These are phyloP conservation scores for Stephania japonica DNA, from an alignment of 164 flowering plant genomes.

Conservation along the genomic window DNA sequence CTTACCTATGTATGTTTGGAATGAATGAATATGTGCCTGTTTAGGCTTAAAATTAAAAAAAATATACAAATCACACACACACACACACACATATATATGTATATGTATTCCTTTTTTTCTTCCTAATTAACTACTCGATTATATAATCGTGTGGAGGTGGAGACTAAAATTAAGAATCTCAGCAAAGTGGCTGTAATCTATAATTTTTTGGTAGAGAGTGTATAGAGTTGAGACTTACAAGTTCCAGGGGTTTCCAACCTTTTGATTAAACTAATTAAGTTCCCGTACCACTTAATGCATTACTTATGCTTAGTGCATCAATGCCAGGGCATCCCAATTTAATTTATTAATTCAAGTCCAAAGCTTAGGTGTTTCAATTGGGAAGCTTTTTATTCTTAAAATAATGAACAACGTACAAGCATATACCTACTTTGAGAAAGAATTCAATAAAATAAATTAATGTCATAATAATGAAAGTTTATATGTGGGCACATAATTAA, in stretches of 20 bases:
- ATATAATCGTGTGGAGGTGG: not conserved
- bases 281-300: conserved; percentile 5
- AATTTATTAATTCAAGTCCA: not conserved
- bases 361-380: conserved; percentile 6
- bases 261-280: conserved; percentile 1
- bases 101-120: not conserved
- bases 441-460: not conserved
- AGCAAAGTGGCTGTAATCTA: conserved; percentile 4
- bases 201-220: conserved; percentile 1
- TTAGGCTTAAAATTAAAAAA: too few species aligned
- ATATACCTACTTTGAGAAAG: conserved; percentile 7
- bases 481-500: not conserved
- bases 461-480: not conserved
- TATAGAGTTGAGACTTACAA: conserved; percentile 7
- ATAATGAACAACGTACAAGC: conserved; percentile 6
- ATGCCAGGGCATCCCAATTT: conserved; percentile 1
- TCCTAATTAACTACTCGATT: not conserved
- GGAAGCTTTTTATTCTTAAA: not conserved
- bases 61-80: too few species aligned
- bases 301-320: conserved; percentile 1
- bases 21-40: too few species aligned
- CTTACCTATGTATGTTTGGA: too few species aligned
- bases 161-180: conserved; percentile 2
- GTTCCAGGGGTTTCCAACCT: conserved; percentile 10
- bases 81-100: too few species aligned